These are phyloP conservation scores for Aspergillus haitiensis DNA, from an alignment of 495 filamentous ascomycete species.

Conservation along the genomic window DNA sequence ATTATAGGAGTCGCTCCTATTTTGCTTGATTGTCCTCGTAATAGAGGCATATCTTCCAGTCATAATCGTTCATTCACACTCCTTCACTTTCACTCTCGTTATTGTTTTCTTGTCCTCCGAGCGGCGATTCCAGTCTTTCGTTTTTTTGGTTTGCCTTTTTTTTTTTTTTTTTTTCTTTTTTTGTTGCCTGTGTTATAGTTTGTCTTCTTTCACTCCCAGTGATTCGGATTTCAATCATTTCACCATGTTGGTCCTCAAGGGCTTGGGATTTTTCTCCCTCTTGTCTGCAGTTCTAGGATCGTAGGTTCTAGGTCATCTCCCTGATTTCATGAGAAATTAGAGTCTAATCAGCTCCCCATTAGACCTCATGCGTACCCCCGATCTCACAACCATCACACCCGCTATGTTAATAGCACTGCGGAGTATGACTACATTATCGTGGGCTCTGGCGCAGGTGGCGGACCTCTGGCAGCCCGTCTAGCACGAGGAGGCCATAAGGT, in stretches of 20 bases:
- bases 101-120: neutral
- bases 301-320: conserved; percentile 19
- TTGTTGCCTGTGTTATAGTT: neutral
- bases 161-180: neutral
- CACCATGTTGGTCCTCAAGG: conserved; percentile 25
- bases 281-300: conserved; percentile 22
- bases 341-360: neutral
- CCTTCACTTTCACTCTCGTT: neutral
- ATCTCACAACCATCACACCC: conserved; percentile 4
- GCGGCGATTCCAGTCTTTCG: neutral
- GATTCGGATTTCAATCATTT: neutral
- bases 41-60: no score
- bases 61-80: no score
- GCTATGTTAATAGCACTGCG: neutral
- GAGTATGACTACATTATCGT: conserved; percentile 65
- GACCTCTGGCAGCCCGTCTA: conserved; percentile 59
- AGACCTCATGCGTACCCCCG: neutral
- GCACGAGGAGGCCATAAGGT: conserved; percentile 58
- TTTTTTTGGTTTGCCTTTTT: neutral
- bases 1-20: no score
- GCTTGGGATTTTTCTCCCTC: conserved; percentile 21
- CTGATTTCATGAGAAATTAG: neutral
- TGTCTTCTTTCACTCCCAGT: neutral
- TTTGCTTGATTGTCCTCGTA: no score
- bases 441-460: conserved; percentile 63